Conservation (phyloP, 805 yeast genomes). For the Komagataella pseudopastoris region DNA sequence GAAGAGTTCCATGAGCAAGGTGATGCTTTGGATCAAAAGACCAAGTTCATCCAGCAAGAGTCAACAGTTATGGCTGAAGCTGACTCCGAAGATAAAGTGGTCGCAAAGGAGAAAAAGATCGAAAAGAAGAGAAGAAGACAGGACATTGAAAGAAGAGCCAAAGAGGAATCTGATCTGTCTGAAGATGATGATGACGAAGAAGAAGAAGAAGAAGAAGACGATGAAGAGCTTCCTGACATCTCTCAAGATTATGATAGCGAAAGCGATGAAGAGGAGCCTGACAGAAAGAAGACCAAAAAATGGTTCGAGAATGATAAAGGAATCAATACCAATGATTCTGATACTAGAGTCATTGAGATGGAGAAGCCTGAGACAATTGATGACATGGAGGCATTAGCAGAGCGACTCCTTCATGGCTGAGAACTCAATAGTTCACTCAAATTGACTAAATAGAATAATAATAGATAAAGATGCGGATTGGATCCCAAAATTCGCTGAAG, state of each 20-base stretch:
- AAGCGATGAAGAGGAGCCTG: constrained; percentile 18
- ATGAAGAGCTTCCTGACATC: constrained; percentile 28
- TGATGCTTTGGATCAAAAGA: constrained; percentile 55
- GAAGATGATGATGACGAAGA: constrained; percentile 9
- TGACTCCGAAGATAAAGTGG: constrained; percentile 66
- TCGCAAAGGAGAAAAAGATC: constrained; percentile 63
- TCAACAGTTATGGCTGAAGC: constrained; percentile 51
- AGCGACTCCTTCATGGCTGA: constrained; percentile 23
- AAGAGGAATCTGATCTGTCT: constrained; percentile 23
- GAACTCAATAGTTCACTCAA: background rate
- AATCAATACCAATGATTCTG: constrained; percentile 12
- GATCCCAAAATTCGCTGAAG: background rate
- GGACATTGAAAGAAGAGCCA: constrained; percentile 52
- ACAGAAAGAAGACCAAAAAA: constrained; percentile 24
- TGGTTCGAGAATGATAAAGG: constrained; percentile 31
- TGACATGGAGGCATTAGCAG: constrained; percentile 84
- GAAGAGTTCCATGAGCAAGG: constrained; percentile 64
- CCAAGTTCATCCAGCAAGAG: constrained; percentile 54
- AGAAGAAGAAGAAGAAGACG: constrained; percentile 21
- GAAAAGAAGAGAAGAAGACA: constrained; percentile 85
- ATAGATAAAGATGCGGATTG: background rate
- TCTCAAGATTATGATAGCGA: constrained; percentile 3
- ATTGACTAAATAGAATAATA: background rate
- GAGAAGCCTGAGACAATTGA: constrained; percentile 86
- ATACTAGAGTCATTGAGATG: constrained; percentile 41